phyloP scores from a whole-genome alignment of 306 rosid genomes.

The Acacia melanoxylon region DNA sequence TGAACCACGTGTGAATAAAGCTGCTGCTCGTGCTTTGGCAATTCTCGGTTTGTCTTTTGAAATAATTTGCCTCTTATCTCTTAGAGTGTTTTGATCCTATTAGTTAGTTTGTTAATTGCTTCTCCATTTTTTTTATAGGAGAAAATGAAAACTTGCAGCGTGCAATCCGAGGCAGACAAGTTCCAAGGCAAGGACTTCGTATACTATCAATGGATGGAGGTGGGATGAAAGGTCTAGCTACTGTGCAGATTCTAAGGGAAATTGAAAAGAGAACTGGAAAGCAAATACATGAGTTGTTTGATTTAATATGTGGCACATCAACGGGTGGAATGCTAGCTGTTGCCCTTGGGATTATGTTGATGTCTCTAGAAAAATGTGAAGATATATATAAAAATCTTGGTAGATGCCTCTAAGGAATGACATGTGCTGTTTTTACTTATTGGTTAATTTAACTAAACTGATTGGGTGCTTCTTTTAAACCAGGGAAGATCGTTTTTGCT shows the following conservation, averaged over 20 bases:
- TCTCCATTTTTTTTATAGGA: conserved; percentile 52
- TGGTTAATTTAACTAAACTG: conserved; percentile 21
- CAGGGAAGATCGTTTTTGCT: conserved; percentile 92
- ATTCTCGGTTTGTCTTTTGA: conserved; percentile 75
- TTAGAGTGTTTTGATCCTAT: conserved; percentile 28
- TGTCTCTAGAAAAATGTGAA: conserved; percentile 86
- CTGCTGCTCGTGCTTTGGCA: conserved; percentile 99
- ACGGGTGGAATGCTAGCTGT: conserved; percentile 99
- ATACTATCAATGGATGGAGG: conserved; percentile 99
- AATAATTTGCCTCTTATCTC: conserved; percentile 20
- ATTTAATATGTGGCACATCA: conserved; percentile 96
- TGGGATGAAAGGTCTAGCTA: conserved; percentile 98
- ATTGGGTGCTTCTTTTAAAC: conserved; percentile 24
- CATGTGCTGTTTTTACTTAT: conserved; percentile 19
- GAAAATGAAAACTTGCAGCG: conserved; percentile 92
- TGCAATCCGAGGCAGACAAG: conserved; percentile 83
- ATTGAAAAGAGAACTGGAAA: conserved; percentile 96
- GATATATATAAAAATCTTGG: conserved; percentile 96
- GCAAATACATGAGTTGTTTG: conserved; percentile 87
- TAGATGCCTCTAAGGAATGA: conserved; percentile 43
- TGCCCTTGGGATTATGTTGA: conserved; percentile 84
- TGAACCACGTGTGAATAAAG: conserved; percentile 87
- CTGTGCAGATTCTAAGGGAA: conserved; percentile 89
- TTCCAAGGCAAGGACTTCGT: conserved; percentile 90
- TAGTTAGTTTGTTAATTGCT: conserved; percentile 9